Conservation (phyloP, 2,329 filamentous ascomycete genomes). For the Aspergillus fijiensis region DNA sequence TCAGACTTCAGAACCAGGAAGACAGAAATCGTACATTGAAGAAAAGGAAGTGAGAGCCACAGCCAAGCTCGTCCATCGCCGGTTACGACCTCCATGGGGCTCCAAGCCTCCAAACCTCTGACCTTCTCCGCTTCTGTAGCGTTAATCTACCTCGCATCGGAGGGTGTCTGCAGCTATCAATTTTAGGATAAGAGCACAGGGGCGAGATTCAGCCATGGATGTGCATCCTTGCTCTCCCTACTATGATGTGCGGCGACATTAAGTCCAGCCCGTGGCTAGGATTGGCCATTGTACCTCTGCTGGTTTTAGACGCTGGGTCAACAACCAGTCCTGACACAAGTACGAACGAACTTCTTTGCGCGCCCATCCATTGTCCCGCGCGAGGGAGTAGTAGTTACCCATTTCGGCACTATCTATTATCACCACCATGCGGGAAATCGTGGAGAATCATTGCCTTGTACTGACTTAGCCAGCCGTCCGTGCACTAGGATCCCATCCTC, state of each 20-base stretch:
- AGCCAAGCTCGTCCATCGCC: not conserved
- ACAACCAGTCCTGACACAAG: constrained; percentile 1
- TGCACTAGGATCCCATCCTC: not conserved
- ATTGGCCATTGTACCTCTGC: not conserved
- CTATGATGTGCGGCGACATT: not conserved
- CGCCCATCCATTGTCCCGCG: not conserved
- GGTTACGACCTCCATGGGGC: not conserved
- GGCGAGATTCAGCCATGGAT: not conserved
- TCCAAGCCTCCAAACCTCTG: not conserved
- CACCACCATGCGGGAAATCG: constrained; percentile 7
- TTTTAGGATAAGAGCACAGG: not conserved
- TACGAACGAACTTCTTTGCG: constrained; percentile 1
- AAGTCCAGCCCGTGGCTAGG: not conserved
- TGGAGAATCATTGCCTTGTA: constrained; percentile 2
- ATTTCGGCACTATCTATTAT: constrained; percentile 2
- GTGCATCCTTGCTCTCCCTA: not conserved
- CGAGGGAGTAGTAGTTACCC: not conserved
- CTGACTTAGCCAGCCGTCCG: constrained; percentile 1
- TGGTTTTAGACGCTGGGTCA: not conserved
- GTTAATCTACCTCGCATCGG: not conserved
- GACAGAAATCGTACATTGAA: not conserved
- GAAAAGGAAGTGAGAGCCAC: not conserved
- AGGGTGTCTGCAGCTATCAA: not conserved
- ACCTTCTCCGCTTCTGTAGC: not conserved
- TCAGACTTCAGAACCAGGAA: not conserved